phyloP scores from a whole-genome alignment of 2,329 filamentous ascomycete species.

The Diplodia mutila region DNA sequence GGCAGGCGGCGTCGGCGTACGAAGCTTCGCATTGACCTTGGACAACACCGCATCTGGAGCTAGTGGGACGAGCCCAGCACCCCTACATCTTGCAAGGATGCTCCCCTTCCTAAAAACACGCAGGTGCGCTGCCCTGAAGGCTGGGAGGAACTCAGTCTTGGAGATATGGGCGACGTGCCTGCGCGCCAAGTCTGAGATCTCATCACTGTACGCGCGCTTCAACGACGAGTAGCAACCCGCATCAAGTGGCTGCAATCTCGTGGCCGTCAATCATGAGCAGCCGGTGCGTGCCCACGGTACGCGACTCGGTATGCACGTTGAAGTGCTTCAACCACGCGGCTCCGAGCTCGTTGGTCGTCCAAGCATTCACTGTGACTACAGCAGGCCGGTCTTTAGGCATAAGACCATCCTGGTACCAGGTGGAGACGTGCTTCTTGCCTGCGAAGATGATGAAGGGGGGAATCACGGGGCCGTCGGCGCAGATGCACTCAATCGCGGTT shows the following conservation, averaged over 20 bases:
- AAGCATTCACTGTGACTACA: slow-evolving; percentile 34
- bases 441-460: not conserved
- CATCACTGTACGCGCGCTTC: slow-evolving; percentile 36
- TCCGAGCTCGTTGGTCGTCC: slow-evolving; percentile 40
- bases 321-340: slow-evolving; percentile 43
- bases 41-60: slow-evolving; percentile 36
- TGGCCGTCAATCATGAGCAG: slow-evolving; percentile 45
- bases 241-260: slow-evolving; percentile 44
- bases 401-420: slow-evolving; percentile 24
- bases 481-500: slow-evolving; percentile 32
- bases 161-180: slow-evolving; percentile 35
- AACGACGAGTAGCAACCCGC: slow-evolving; percentile 41
- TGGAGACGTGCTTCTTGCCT: not conserved
- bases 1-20: slow-evolving; percentile 27
- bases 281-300: slow-evolving; percentile 34
- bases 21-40: slow-evolving; percentile 35
- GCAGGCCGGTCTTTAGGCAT: not conserved
- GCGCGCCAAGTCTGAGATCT: slow-evolving; percentile 36
- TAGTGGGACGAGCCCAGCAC: slow-evolving; percentile 37
- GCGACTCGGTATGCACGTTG: slow-evolving; percentile 35
- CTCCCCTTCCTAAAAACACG: slow-evolving; percentile 35
- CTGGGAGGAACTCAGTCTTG: slow-evolving; percentile 30
- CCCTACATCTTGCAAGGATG: slow-evolving; percentile 33
- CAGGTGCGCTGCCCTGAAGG: slow-evolving; percentile 31
- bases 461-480: not conserved